Conservation (phyloP, 2,329 filamentous ascomycete genomes). For the Monilinia polystroma region DNA sequence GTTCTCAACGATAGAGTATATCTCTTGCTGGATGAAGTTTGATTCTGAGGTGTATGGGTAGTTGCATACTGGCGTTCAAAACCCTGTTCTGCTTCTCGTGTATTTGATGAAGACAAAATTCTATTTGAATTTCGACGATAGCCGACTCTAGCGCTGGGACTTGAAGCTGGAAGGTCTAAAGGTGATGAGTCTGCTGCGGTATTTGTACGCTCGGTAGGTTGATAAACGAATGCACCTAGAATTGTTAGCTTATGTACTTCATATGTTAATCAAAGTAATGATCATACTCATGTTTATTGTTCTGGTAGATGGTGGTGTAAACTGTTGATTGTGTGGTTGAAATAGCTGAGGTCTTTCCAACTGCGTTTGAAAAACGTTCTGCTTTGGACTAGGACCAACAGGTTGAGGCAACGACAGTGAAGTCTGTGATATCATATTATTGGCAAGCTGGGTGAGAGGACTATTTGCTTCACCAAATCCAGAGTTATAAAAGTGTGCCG, state of each 20-base stretch:
- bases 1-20: background rate
- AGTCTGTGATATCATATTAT: slow-evolving; percentile 33
- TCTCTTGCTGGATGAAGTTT: slow-evolving; percentile 9
- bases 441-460: slow-evolving; percentile 30
- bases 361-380: slow-evolving; percentile 27
- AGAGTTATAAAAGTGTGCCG: background rate
- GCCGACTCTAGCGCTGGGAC: slow-evolving; percentile 35
- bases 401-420: slow-evolving; percentile 24
- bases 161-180: slow-evolving; percentile 31
- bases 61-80: background rate
- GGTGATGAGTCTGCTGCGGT: slow-evolving; percentile 30
- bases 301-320: slow-evolving; percentile 35
- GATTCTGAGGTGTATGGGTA: slow-evolving; percentile 19
- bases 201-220: slow-evolving; percentile 23
- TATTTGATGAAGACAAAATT: background rate
- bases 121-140: slow-evolving; percentile 31
- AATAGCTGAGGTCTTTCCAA: slow-evolving; percentile 28
- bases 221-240: slow-evolving; percentile 32
- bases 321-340: slow-evolving; percentile 34
- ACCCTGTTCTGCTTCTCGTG: background rate
- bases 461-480: slow-evolving; percentile 17
- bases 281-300: slow-evolving; percentile 28
- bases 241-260: slow-evolving; percentile 25
- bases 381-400: slow-evolving; percentile 12
- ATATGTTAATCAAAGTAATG: background rate